Evolutionary conservation across 169 alveolate genomes (phyloP).

Genomic region (Babesia bigemina): DNA sequence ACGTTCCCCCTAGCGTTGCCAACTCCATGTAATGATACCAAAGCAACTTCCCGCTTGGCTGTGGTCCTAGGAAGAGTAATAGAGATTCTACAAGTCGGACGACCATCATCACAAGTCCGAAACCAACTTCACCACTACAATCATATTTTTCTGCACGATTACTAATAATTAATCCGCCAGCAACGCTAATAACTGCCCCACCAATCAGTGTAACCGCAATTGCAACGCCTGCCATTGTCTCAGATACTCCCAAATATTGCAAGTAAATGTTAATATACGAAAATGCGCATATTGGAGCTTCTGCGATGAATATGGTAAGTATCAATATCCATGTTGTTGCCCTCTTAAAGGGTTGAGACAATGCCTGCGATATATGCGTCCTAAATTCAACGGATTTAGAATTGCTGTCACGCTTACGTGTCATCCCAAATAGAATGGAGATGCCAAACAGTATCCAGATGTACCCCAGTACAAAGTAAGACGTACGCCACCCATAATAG

Average conservation of each 20-base stretch:
- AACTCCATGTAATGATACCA: conserved; percentile 18
- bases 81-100: not conserved
- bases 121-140: conserved; percentile 20
- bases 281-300: too few relatives aligned
- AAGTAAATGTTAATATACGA: too few relatives aligned
- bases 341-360: too few relatives aligned
- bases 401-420: too few relatives aligned
- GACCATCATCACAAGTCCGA: not conserved
- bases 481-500: too few relatives aligned
- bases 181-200: conserved; percentile 86
- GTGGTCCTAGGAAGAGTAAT: conserved; percentile 12
- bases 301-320: too few relatives aligned
- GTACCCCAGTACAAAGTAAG: too few relatives aligned
- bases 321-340: not conserved
- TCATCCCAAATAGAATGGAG: not conserved
- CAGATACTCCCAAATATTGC: conserved; percentile 85
- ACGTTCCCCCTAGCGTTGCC: not conserved
- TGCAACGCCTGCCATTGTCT: conserved; percentile 83
- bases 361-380: too few relatives aligned
- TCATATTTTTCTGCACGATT: conserved; percentile 68
- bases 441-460: conserved; percentile 17
- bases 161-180: conserved; percentile 89
- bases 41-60: not conserved
- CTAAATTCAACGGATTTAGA: not conserved
- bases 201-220: conserved; percentile 84